Evolutionary conservation across 352 stramenopile species (phyloP).

Genomic region (Phytophthora citrophthora): DNA sequence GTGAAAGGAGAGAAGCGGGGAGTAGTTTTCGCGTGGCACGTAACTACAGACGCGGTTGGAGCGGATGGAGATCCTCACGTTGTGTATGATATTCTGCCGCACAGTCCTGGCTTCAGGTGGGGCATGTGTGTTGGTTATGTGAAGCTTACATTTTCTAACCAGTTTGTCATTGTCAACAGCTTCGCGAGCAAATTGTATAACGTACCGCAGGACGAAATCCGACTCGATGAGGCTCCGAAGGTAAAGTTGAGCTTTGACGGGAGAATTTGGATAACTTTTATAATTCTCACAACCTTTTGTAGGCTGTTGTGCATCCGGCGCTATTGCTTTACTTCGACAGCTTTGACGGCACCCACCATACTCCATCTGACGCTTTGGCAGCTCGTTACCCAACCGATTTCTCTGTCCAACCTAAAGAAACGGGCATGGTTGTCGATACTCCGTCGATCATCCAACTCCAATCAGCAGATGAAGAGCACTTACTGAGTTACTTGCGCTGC

Average conservation of each 20-base stretch:
- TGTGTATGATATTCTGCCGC: slow-evolving; percentile 75
- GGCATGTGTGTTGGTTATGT: neutral
- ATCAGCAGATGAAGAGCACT: slow-evolving; percentile 63
- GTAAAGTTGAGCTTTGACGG: slow-evolving; percentile 27
- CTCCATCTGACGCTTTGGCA: slow-evolving; percentile 68
- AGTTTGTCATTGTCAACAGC: slow-evolving; percentile 16
- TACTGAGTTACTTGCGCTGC: slow-evolving; percentile 71
- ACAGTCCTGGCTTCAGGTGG: slow-evolving; percentile 59
- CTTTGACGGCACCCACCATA: slow-evolving; percentile 63
- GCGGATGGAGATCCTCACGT: slow-evolving; percentile 47
- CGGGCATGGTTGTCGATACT: slow-evolving; percentile 10
- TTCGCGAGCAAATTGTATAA: slow-evolving; percentile 63
- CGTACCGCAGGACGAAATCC: slow-evolving; percentile 63
- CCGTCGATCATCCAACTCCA: slow-evolving; percentile 83
- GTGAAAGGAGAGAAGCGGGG: slow-evolving; percentile 58
- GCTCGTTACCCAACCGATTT: slow-evolving; percentile 67
- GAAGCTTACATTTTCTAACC: neutral
- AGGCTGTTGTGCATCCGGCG: slow-evolving; percentile 68
- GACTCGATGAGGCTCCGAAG: slow-evolving; percentile 43
- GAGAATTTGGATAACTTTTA: too few relatives aligned
- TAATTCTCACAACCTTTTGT: neutral
- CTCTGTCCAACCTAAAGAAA: slow-evolving; percentile 4
- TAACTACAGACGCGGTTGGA: slow-evolving; percentile 36
- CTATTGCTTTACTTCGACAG: slow-evolving; percentile 83
- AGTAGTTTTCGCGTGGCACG: slow-evolving; percentile 70